Evolutionary conservation across 148 eudicot genomes (phyloP), one percentile per base, ranked within the genome.

Genomic region (Limonium bicolor): DNA sequence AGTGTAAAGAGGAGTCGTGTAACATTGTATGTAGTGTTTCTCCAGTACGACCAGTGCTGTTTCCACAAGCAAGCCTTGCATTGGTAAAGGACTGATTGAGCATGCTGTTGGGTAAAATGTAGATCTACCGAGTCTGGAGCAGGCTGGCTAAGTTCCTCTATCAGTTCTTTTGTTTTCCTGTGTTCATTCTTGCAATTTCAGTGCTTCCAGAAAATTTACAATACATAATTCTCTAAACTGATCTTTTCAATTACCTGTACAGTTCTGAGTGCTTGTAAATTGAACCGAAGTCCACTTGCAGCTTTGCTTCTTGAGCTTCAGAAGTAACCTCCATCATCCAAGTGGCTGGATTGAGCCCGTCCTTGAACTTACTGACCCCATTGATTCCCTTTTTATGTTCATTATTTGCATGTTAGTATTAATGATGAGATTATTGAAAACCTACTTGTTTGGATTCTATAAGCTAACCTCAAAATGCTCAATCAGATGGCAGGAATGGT

Each of bases 61-160:
- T 77, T 76, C 83, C 83, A 76, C 17, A 76, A 59, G 47, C 83
- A 76, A 4, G 75, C 66, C 43, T 21, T 54, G 35, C 44, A 70
- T 41, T 77, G 76, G 6, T 30, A 54, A 46, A 58, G 45, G 3
- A 51, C 37, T 15, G 62, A 65, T 20, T 64, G 68, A n/a, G 85
- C 27, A 53, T 60, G 69, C 22, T 61, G 39, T 10, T 67, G 69
- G n/a, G 73, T 12, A 36, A 66, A 67, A 22, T 50, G 46, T 27
- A 77, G 50, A 22, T 63, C 65, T 14, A 37, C 51, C 18, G 64
- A 51, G 25, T 48, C 65, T 20, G 63, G 31, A 21, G 26, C 7
- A 34, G 76, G 68, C 25, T 21, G 36, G 7, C 69, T 61, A 4
- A 63, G 30, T 36, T 60, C 59, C 46, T 17, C 37, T 1, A 69